Evolutionary conservation across 257 asterid genomes (phyloP).

Genomic region (Solanum chiquidenum): DNA sequence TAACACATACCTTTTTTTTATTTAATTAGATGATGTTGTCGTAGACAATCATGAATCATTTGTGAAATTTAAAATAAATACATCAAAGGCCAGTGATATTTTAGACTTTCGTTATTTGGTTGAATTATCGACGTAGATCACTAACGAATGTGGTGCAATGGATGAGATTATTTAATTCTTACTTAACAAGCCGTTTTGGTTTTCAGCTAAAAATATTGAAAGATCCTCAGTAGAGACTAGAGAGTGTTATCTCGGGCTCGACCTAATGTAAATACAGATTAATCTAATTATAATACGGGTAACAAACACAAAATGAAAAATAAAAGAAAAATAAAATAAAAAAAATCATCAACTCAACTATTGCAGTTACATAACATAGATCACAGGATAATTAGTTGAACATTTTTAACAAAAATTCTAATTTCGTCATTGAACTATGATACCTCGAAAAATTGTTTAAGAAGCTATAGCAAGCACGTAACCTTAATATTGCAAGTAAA

Average conservation of each 20-base stretch:
- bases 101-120: background rate
- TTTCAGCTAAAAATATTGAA: too few species aligned
- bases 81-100: background rate
- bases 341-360: background rate
- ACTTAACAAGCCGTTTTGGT: too few species aligned
- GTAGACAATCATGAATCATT: too few species aligned
- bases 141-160: rapidly evolving
- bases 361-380: background rate
- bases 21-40: too few species aligned
- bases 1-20: too few species aligned
- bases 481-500: background rate
- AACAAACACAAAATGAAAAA: too few species aligned
- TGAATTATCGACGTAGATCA: background rate
- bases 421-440: background rate
- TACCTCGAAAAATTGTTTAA: background rate
- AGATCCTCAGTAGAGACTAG: too few species aligned
- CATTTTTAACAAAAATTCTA: background rate
- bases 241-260: background rate
- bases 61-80: too few species aligned
- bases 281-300: background rate
- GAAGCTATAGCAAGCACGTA: background rate
- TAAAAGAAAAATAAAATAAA: too few species aligned
- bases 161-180: too few species aligned
- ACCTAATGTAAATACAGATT: background rate
- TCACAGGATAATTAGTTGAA: rapidly evolving